phyloP scores from a whole-genome alignment of 2,329 filamentous ascomycete genomes.

The Metarhizium guizhouense region DNA sequence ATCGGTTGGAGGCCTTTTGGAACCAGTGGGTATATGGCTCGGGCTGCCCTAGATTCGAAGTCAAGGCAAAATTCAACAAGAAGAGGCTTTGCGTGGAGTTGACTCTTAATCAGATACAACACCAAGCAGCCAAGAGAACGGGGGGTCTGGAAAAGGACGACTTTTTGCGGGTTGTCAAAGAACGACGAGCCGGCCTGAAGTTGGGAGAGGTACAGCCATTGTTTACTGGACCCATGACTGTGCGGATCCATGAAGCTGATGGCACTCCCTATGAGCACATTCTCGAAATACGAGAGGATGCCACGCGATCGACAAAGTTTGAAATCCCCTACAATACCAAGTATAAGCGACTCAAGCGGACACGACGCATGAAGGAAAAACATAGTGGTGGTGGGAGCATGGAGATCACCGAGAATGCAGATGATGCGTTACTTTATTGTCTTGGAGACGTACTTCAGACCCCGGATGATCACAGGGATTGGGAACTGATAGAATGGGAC shows the following conservation, averaged over 20 bases:
- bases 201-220: slow-evolving; percentile 63
- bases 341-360: slow-evolving; percentile 93
- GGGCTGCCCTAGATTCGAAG: slow-evolving; percentile 80
- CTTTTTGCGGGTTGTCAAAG: slow-evolving; percentile 79
- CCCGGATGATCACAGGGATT: slow-evolving; percentile 71
- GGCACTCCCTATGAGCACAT: slow-evolving; percentile 98
- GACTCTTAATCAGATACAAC: slow-evolving; percentile 70
- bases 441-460: slow-evolving; percentile 83
- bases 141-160: slow-evolving; percentile 54
- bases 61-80: slow-evolving; percentile 91
- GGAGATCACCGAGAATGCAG: slow-evolving; percentile 53
- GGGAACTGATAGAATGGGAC: slow-evolving; percentile 84
- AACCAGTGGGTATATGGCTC: slow-evolving; percentile 84
- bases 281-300: slow-evolving; percentile 83
- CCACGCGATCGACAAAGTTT: slow-evolving; percentile 65
- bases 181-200: slow-evolving; percentile 61
- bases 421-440: slow-evolving; percentile 82
- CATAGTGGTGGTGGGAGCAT: slow-evolving; percentile 46
- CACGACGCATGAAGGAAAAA: slow-evolving; percentile 71
- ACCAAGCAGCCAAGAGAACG: slow-evolving; percentile 30
- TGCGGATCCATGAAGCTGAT: slow-evolving; percentile 94
- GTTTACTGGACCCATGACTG: slow-evolving; percentile 95
- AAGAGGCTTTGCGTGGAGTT: slow-evolving; percentile 94
- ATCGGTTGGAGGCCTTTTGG: slow-evolving; percentile 84
- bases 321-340: slow-evolving; percentile 99